Evolutionary conservation across 2,329 filamentous ascomycete genomes (phyloP).

Genomic region (Fusarium keratoplasticum): DNA sequence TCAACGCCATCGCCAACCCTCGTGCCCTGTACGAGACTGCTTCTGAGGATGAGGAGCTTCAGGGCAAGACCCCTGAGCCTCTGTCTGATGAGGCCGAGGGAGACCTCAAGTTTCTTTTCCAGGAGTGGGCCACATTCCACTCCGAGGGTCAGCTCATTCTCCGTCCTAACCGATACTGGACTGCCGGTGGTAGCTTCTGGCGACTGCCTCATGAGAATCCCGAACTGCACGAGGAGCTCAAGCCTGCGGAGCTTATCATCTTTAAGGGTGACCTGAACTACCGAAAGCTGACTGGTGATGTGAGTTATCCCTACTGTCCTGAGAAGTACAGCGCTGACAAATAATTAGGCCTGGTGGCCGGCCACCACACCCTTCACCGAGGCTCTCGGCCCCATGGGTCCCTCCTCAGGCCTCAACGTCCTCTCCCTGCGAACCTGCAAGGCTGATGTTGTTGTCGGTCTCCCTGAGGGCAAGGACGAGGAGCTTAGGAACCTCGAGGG

Average conservation of each 20-base stretch:
- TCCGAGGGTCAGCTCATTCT: slow-evolving; percentile 86
- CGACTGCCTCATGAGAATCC: slow-evolving; percentile 77
- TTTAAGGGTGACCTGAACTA: slow-evolving; percentile 99
- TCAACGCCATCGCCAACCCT: slow-evolving; percentile 82
- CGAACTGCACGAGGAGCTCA: slow-evolving; percentile 79
- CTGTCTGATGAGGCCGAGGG: slow-evolving; percentile 75
- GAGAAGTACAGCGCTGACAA: slow-evolving; percentile 14
- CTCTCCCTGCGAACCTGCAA: slow-evolving; percentile 95
- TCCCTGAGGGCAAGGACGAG: slow-evolving; percentile 87
- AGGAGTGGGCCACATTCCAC: slow-evolving; percentile 83
- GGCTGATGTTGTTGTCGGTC: slow-evolving; percentile 91
- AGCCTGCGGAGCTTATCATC: slow-evolving; percentile 86
- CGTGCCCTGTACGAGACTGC: slow-evolving; percentile 81
- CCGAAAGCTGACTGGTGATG: slow-evolving; percentile 89
- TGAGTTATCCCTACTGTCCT: slow-evolving; percentile 55
- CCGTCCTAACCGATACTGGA: slow-evolving; percentile 92
- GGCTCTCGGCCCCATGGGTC: slow-evolving; percentile 88
- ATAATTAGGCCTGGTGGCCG: slow-evolving; percentile 71
- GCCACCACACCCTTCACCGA: slow-evolving; percentile 86
- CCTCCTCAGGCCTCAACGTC: slow-evolving; percentile 83
- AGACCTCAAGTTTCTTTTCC: slow-evolving; percentile 81
- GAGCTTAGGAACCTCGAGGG: slow-evolving; percentile 74
- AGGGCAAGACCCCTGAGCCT: slow-evolving; percentile 67
- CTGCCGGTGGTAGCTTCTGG: slow-evolving; percentile 88
- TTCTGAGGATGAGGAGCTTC: slow-evolving; percentile 72